Conservation (phyloP, 345 rosid species). For the Arabidopsis suecica region DNA sequence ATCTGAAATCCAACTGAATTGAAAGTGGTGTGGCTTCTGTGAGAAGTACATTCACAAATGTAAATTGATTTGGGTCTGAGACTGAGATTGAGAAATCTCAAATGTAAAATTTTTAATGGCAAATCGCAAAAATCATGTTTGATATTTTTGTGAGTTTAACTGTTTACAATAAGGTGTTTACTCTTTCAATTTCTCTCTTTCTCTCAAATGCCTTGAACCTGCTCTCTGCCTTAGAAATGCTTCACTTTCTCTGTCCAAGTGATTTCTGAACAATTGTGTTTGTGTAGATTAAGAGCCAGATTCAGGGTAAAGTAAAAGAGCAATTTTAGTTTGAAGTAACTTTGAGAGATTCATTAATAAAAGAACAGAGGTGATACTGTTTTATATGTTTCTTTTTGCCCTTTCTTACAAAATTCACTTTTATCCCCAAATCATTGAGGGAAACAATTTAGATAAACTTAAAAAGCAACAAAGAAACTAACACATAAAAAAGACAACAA, state of each 20-base stretch:
- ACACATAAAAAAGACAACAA: conserved; percentile 22
- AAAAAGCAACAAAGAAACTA: conserved; percentile 36
- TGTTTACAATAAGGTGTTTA: neutral
- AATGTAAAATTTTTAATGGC: conserved; percentile 6
- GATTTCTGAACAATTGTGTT: neutral
- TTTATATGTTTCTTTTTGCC: conserved; percentile 17
- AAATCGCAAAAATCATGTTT: neutral
- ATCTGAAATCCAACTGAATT: neutral
- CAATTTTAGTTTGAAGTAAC: neutral
- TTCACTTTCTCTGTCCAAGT: neutral
- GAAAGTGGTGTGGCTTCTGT: conserved; percentile 31
- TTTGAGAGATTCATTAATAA: conserved; percentile 21
- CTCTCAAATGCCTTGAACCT: neutral
- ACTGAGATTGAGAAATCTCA: conserved; percentile 4
- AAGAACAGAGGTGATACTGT: conserved; percentile 21
- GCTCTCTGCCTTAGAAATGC: neutral
- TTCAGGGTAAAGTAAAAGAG: neutral
- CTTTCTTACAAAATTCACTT: conserved; percentile 39
- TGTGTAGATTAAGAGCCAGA: neutral
- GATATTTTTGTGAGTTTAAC: neutral
- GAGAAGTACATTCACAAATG: conserved; percentile 8
- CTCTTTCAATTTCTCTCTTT: too few species aligned
- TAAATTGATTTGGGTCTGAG: conserved; percentile 18
- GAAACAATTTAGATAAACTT: conserved; percentile 35
- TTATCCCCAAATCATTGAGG: conserved; percentile 19